Conservation (phyloP, 2,329 filamentous ascomycete species). For the Fusarium nisikadoi region DNA sequence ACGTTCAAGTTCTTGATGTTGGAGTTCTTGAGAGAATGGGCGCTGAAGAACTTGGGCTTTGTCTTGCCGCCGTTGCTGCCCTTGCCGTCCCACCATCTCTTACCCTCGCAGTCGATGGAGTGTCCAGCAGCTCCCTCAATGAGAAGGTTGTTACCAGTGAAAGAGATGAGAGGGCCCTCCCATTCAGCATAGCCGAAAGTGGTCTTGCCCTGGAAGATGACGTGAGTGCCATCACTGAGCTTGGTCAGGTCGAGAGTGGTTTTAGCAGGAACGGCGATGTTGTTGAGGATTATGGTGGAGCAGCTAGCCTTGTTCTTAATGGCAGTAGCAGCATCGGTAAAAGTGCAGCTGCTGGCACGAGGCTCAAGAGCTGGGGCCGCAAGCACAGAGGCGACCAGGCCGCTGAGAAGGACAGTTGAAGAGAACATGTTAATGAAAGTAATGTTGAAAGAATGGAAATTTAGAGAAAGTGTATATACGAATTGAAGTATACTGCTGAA, state of each 20-base stretch:
- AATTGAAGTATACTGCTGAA: background rate
- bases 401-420: slow-evolving; percentile 42
- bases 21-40: slow-evolving; percentile 52
- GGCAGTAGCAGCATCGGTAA: slow-evolving; percentile 61
- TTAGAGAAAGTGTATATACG: background rate
- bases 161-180: slow-evolving; percentile 70
- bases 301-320: slow-evolving; percentile 62
- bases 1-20: slow-evolving; percentile 53
- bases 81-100: slow-evolving; percentile 70
- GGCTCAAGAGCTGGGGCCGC: slow-evolving; percentile 38
- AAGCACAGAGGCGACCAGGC: slow-evolving; percentile 42
- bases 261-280: slow-evolving; percentile 66
- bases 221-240: slow-evolving; percentile 60
- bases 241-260: slow-evolving; percentile 67
- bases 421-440: slow-evolving; percentile 23
- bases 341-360: slow-evolving; percentile 58
- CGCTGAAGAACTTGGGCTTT: slow-evolving; percentile 71
- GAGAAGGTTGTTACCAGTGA: slow-evolving; percentile 66
- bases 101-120: slow-evolving; percentile 66
- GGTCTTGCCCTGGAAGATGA: slow-evolving; percentile 74
- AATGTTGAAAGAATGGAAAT: background rate
- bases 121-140: slow-evolving; percentile 60
- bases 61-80: slow-evolving; percentile 69
- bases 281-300: slow-evolving; percentile 63
- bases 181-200: slow-evolving; percentile 74